Evolutionary conservation across 345 rosid species (phyloP).

Genomic region (Anastatica hierochuntica): DNA sequence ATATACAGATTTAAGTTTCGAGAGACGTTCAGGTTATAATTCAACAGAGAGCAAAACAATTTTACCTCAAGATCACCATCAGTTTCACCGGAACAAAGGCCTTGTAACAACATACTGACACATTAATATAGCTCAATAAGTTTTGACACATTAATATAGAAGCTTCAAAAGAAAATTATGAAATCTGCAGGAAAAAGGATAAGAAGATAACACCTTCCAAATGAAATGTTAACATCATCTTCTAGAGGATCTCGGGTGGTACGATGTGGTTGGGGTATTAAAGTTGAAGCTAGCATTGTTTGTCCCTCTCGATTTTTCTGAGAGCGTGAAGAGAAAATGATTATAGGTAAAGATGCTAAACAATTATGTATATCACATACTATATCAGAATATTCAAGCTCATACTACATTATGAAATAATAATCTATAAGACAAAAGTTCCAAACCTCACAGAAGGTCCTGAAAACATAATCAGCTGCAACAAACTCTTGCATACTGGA

Average conservation of each 20-base stretch:
- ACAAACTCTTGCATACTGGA: conserved; percentile 83
- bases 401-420: neutral
- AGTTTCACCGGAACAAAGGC: conserved; percentile 76
- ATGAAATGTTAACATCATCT: conserved; percentile 89
- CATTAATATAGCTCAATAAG: conserved; percentile 11
- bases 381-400: conserved; percentile 2
- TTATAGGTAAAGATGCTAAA: conserved; percentile 11
- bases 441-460: conserved; percentile 83
- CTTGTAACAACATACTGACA: conserved; percentile 82
- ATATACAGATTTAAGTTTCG: neutral
- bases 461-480: conserved; percentile 85
- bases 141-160: neutral
- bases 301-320: conserved; percentile 88
- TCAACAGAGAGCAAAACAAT: conserved; percentile 4
- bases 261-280: conserved; percentile 74
- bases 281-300: conserved; percentile 81
- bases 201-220: conserved; percentile 73
- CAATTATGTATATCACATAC: neutral
- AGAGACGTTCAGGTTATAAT: neutral
- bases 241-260: conserved; percentile 53
- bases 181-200: neutral
- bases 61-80: conserved; percentile 94
- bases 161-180: neutral
- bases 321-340: conserved; percentile 4
- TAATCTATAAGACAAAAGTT: conserved; percentile 6